phyloP scores from a whole-genome alignment of 2,329 filamentous ascomycete species.

The Chaetothyriales sp. region DNA sequence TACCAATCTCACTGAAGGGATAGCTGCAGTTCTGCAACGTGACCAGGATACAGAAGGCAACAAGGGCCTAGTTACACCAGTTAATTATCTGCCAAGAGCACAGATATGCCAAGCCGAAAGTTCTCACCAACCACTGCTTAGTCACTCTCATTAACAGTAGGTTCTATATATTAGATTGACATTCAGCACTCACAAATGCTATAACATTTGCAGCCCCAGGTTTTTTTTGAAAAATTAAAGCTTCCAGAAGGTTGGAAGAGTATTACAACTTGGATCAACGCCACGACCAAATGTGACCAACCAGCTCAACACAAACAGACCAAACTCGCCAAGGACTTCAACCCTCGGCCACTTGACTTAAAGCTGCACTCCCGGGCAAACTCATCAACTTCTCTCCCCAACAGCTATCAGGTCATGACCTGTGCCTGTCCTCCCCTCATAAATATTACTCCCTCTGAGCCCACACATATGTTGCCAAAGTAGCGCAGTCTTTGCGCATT shows the following conservation, averaged over 20 bases:
- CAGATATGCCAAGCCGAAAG: not conserved
- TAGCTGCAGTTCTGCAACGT: not conserved
- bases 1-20: not conserved
- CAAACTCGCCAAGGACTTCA: not conserved
- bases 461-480: not conserved
- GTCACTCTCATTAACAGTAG: not conserved
- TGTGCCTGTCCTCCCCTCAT: not conserved
- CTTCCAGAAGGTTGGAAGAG: not conserved
- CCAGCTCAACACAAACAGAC: not conserved
- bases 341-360: not conserved
- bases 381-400: no score
- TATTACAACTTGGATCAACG: no score
- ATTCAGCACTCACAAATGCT: not conserved
- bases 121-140: not conserved
- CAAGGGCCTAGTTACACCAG: no score
- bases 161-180: not conserved
- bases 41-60: not conserved
- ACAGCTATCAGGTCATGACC: no score
- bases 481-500: not conserved
- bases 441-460: not conserved
- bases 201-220: not conserved
- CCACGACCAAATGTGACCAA: not conserved
- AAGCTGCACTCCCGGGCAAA: no score
- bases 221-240: not conserved
- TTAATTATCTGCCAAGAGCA: not conserved